phyloP scores from a whole-genome alignment of 192 early-diverging fungal genomes.

The Phlyctochytrium planicorne region DNA sequence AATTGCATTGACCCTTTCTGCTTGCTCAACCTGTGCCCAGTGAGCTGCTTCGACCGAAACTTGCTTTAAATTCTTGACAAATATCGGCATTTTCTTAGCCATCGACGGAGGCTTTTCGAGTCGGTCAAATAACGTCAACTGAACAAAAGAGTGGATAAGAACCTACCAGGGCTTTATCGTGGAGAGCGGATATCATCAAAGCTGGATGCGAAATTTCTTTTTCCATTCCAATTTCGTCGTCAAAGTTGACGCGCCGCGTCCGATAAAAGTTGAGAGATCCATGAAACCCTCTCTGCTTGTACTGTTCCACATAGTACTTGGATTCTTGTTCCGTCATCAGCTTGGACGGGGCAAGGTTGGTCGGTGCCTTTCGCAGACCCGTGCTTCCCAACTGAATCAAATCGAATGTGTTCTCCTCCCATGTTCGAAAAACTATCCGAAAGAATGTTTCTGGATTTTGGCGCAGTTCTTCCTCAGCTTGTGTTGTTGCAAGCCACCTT shows the following conservation, averaged over 20 bases:
- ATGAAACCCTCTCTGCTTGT: constrained; percentile 42
- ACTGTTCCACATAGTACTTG: constrained; percentile 54
- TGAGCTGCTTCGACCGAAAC: not conserved
- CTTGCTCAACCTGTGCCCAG: not conserved
- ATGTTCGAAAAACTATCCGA: constrained; percentile 26
- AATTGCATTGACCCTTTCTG: not conserved
- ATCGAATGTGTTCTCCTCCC: not conserved
- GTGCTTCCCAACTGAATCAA: not conserved
- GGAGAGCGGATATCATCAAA: not conserved
- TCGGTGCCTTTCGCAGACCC: not conserved
- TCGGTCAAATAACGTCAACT: no score
- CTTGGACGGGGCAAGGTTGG: not conserved
- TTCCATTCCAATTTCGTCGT: constrained; percentile 22
- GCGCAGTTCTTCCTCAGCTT: constrained; percentile 48
- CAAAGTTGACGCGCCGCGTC: constrained; percentile 31
- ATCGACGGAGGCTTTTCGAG: no score
- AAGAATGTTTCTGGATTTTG: constrained; percentile 33
- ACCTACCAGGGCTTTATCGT: not conserved
- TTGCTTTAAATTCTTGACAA: no score
- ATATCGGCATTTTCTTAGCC: no score
- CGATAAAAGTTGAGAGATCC: constrained; percentile 61
- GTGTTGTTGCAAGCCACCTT: constrained; percentile 21
- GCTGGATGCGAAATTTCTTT: not conserved
- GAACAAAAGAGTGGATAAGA: no score
- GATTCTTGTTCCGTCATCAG: constrained; percentile 32